Evolutionary conservation across 139 green algal genomes (phyloP), one percentile per base, ranked within the genome.

Genomic region (Marvania coccoides): DNA sequence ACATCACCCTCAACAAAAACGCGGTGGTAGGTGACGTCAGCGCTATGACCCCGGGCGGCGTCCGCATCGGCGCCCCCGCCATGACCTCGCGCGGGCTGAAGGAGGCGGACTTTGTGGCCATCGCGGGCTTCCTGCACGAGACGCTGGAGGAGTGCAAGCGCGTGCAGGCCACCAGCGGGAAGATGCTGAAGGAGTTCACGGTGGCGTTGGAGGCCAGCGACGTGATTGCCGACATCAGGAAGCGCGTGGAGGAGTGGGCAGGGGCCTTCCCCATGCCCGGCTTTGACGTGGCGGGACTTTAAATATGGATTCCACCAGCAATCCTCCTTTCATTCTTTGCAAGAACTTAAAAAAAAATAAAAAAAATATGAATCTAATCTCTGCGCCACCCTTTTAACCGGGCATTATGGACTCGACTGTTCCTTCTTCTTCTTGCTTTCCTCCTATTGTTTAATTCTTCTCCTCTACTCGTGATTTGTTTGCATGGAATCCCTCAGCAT

Each of bases 1-100:
- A 95, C 79, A 93, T 95, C 79, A 95, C 88, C 9, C 79, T 95
- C 5, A 95, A 95, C 81, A 95, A 95, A 73, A 95, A 95, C 69
- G 84, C 88, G 35, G 88, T 95, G 42, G 86, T 89, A 60, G 88
- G 88, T 23, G 88, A 95, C 67, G 82, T 87, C 42, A 81, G 39
- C 51, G 88, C 88, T 8, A 76, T 95, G 39, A 80, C 85, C 1
- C 88, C 88, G 6, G 88, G 88, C 47, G 88, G 88, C 46, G 81
- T 90, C 6, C 85, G 88, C 65, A 89, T 95, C 48, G 88, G 88
- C 38, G 58, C 85, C 9, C 88, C 88, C 10, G 88, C 88, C 59
- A 95, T 95, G 88, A 95, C 88, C 12, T 87, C 73, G 13, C 78
- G 86, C 26, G 85, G 81, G 13, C 70, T 87, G 3, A 79, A 70